phyloP scores from a whole-genome alignment of 2,329 filamentous ascomycete genomes.

The Trichophyton equinum region DNA sequence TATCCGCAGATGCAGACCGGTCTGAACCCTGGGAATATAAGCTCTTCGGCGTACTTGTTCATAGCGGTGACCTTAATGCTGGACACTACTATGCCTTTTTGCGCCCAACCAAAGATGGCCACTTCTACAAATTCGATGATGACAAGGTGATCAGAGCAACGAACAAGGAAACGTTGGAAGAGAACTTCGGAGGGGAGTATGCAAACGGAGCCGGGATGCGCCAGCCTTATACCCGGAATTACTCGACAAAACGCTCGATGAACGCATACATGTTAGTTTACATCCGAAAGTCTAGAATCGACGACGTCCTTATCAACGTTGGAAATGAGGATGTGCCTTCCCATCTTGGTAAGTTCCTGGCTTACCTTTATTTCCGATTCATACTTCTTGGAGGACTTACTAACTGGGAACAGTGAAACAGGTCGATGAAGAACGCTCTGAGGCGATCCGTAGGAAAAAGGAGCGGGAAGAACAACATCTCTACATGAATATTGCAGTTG shows the following conservation, averaged over 20 bases:
- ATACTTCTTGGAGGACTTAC: slow-evolving; percentile 6
- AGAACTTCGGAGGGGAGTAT: slow-evolving; percentile 92
- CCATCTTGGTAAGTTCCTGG: slow-evolving; percentile 54
- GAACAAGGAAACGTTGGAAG: slow-evolving; percentile 79
- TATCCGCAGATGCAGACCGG: slow-evolving; percentile 72
- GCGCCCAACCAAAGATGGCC: slow-evolving; percentile 81
- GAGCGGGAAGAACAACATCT: slow-evolving; percentile 91
- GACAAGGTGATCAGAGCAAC: slow-evolving; percentile 94
- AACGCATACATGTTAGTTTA: slow-evolving; percentile 99
- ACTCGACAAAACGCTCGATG: slow-evolving; percentile 55
- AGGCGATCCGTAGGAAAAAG: slow-evolving; percentile 63
- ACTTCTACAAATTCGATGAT: slow-evolving; percentile 96
- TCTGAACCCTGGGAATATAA: slow-evolving; percentile 87
- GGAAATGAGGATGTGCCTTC: slow-evolving; percentile 64
- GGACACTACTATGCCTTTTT: slow-evolving; percentile 97
- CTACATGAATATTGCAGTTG: slow-evolving; percentile 72
- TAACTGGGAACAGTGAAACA: slow-evolving; percentile 45
- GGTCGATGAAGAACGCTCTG: slow-evolving; percentile 69
- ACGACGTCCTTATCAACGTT: slow-evolving; percentile 66
- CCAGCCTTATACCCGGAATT: slow-evolving; percentile 52
- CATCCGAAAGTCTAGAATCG: slow-evolving; percentile 73
- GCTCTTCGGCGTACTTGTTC: slow-evolving; percentile 86
- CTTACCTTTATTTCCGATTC: neutral
- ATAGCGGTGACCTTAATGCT: slow-evolving; percentile 91
- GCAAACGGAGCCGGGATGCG: slow-evolving; percentile 47